Conservation (phyloP, 768 basidiomycete species). For the Agaricus subrufescens region DNA sequence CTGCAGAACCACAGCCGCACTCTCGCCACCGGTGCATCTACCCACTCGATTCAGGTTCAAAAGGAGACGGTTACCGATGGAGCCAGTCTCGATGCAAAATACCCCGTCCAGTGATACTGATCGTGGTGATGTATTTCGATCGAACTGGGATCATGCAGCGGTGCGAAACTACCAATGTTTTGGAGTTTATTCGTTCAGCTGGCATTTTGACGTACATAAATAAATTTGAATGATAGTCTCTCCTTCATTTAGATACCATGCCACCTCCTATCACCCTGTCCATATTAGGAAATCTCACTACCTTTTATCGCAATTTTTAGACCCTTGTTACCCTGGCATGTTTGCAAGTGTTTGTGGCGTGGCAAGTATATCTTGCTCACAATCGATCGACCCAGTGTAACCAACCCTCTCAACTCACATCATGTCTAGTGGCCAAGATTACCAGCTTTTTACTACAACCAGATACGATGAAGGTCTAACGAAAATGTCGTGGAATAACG, state of each 20-base stretch:
- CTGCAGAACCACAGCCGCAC: constrained; percentile 20
- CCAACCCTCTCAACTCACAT: neutral
- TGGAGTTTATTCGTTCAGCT: too few species aligned
- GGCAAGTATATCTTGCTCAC: neutral
- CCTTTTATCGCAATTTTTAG: too few species aligned
- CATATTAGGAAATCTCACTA: too few species aligned
- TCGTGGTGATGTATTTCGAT: too few species aligned
- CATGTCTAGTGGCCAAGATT: constrained; percentile 9
- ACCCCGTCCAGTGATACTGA: neutral
- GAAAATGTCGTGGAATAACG: constrained; percentile 52
- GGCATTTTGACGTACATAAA: too few species aligned
- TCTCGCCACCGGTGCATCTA: constrained; percentile 11
- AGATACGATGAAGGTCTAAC: constrained; percentile 53
- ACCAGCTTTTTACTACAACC: constrained; percentile 47
- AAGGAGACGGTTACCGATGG: constrained; percentile 13
- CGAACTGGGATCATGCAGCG: too few species aligned
- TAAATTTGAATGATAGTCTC: too few species aligned
- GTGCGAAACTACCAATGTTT: too few species aligned
- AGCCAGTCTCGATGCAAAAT: constrained; percentile 5
- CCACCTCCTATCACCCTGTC: too few species aligned
- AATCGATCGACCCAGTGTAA: neutral
- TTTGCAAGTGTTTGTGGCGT: too few species aligned
- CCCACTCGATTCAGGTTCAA: constrained; percentile 12
- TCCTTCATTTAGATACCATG: too few species aligned
- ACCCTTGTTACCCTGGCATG: too few species aligned